These are phyloP conservation scores for Coemansia umbellata DNA, from an alignment of 192 early-diverging fungal species.

Conservation along the genomic window DNA sequence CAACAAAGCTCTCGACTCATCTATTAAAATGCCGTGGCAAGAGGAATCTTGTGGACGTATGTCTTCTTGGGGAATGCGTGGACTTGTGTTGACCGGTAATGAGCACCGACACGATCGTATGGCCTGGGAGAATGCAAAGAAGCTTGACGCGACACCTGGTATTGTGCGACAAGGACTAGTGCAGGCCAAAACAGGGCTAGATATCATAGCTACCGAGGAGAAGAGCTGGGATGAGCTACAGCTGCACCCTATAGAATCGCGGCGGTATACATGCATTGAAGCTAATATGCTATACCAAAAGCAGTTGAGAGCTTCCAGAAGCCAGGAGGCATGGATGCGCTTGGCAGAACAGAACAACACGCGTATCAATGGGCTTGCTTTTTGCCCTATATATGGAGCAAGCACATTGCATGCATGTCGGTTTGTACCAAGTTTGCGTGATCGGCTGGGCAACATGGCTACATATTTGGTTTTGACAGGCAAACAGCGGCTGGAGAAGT, in stretches of 20 bases:
- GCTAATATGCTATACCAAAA: neutral
- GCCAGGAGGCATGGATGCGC: slow-evolving; percentile 24
- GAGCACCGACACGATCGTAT: neutral
- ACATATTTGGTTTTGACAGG: slow-evolving; percentile 57
- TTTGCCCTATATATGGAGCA: slow-evolving; percentile 11
- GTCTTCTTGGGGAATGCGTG: slow-evolving; percentile 11
- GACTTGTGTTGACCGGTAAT: slow-evolving; percentile 5
- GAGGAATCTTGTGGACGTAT: neutral
- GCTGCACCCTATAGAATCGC: slow-evolving; percentile 17
- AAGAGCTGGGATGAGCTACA: slow-evolving; percentile 20
- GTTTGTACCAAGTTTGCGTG: neutral
- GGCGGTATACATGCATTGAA: slow-evolving; percentile 3
- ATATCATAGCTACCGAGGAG: slow-evolving; percentile 2
- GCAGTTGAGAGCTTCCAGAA: neutral
- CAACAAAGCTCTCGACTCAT: neutral
- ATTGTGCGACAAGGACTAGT: slow-evolving; percentile 9
- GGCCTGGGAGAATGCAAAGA: slow-evolving; percentile 3
- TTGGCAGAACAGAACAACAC: slow-evolving; percentile 7
- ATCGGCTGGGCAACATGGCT: slow-evolving; percentile 29
- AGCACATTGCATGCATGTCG: slow-evolving; percentile 6
- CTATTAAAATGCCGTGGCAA: neutral
- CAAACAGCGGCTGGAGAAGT: slow-evolving; percentile 14
- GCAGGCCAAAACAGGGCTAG: slow-evolving; percentile 10
- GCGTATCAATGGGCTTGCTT: slow-evolving; percentile 13
- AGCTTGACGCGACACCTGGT: slow-evolving; percentile 18